phyloP scores from a whole-genome alignment of 2,329 filamentous ascomycete species.

The Aspergillus hortae region DNA sequence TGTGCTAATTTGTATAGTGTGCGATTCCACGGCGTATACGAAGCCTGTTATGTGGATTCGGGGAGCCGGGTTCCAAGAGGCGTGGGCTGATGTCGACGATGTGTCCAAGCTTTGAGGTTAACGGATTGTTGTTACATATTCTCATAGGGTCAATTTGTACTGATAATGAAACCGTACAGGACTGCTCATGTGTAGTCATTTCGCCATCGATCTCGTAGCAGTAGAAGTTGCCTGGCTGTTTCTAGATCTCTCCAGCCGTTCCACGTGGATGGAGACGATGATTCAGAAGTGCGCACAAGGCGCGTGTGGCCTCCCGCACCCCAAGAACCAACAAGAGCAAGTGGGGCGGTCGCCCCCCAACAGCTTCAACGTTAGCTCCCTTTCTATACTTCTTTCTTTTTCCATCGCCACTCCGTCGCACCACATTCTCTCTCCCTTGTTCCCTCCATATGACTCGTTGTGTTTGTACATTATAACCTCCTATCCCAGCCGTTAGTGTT shows the following conservation, averaged over 20 bases:
- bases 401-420: neutral
- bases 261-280: no score
- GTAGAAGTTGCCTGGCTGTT: neutral
- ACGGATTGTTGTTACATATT: no score
- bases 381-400: constrained; percentile 6
- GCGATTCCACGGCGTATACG: constrained; percentile 33
- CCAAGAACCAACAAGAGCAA: constrained; percentile 21
- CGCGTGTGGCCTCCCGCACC: no score
- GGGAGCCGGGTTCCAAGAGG: constrained; percentile 40
- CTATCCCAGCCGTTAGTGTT: neutral
- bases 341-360: constrained; percentile 31
- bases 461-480: neutral
- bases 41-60: constrained; percentile 34
- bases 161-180: no score
- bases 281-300: no score
- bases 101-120: constrained; percentile 17
- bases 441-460: neutral
- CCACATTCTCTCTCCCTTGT: neutral
- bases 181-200: no score
- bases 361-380: constrained; percentile 22
- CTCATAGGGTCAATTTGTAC: no score
- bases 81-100: constrained; percentile 32
- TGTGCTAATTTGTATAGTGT: constrained; percentile 23
- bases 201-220: neutral
- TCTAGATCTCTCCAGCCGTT: no score